Percentiles rank a stretch among this genome's conserved stretches.
phyloP scores from a whole-genome alignment of 2,329 filamentous ascomycete species.

The Aureobasidium subglaciale region DNA sequence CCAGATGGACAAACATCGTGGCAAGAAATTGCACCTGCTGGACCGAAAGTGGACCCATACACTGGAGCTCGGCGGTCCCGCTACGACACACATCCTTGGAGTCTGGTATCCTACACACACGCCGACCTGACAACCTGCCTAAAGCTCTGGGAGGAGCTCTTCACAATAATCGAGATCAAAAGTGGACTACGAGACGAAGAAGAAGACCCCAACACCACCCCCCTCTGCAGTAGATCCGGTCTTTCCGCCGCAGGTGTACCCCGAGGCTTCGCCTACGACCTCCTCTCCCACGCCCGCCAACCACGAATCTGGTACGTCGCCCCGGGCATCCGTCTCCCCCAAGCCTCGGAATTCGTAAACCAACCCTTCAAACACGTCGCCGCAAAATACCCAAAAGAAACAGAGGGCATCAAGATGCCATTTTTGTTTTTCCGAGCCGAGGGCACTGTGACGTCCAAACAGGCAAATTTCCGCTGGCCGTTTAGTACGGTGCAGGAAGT shows the following conservation, averaged over 20 bases:
- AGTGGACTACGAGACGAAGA: conserved; percentile 21
- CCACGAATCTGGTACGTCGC: conserved; percentile 28
- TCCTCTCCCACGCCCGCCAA: conserved; percentile 25
- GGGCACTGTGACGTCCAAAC: conserved; percentile 26
- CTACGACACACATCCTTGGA: conserved; percentile 26
- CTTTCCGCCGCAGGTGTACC: conserved; percentile 26
- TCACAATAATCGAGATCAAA: conserved; percentile 24
- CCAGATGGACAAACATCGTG: conserved; percentile 27
- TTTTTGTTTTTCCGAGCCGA: conserved; percentile 28
- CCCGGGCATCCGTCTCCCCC: conserved; percentile 27
- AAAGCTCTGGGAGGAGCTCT: conserved; percentile 25
- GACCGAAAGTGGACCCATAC: conserved; percentile 14
- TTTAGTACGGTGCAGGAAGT: conserved; percentile 27
- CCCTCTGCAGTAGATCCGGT: conserved; percentile 24
- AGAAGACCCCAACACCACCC: conserved; percentile 22
- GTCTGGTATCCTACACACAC: conserved; percentile 27
- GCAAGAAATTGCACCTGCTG: conserved; percentile 19
- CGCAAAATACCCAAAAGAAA: conserved; percentile 24
- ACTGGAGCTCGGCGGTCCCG: conserved; percentile 17
- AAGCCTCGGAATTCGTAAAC: conserved; percentile 28
- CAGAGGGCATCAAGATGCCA: conserved; percentile 28
- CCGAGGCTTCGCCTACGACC: conserved; percentile 27
- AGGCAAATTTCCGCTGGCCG: conserved; percentile 29
- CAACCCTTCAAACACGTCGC: conserved; percentile 28
- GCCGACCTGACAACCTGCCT: conserved; percentile 25